Evolutionary conservation across 1,139 yeast genomes (phyloP), one percentile per base, ranked within the genome.

Genomic region (Pichia sp.): DNA sequence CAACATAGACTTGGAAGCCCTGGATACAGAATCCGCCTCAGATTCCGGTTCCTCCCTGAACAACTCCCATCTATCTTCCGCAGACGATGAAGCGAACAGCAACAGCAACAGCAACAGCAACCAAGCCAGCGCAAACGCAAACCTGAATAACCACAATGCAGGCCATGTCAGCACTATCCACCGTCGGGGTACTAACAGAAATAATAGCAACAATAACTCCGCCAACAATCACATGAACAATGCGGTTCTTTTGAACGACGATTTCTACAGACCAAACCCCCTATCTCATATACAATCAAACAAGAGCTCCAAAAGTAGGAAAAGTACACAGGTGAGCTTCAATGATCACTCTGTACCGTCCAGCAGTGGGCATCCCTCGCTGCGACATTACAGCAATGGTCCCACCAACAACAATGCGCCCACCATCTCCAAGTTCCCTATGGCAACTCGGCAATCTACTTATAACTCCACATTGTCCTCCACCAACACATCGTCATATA

Each of bases 1-100:
- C n/a, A 58, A 51, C 43, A 52, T 58, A 11, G 62, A 59, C 41
- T 44, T 59, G 23, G 53, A 44, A 13, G 62, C 60, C 4, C 43
- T 59, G 38, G 57, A 59, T 26, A 42, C 52, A 4, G 60, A 57
- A 30, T 45, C 49, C 4, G 11, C 34, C 23, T 47, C 44, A 11
- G 29, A 31, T 8, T 44, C 47, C 6, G 31, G 36, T 13, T 31
- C 42, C 8, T 46, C 49, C 8, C 8, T 46, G 31, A 46, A 34
- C 5, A 29, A 6, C n/a, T 36, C 41, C 2, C 41, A 36, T 36
- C 16, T 36, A 36, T 36, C 41, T n/a, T 36, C 41, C 41, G 41
- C 41, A 36, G 41, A 36, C 16, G 41, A n/a, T 10, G 41, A 36
- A 10, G n/a, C 41, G 16, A 36, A 36, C 41, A 36, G 41, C 41